These are phyloP conservation scores for Spathaspora arborariae DNA, from an alignment of 805 yeast species.

Conservation along the genomic window DNA sequence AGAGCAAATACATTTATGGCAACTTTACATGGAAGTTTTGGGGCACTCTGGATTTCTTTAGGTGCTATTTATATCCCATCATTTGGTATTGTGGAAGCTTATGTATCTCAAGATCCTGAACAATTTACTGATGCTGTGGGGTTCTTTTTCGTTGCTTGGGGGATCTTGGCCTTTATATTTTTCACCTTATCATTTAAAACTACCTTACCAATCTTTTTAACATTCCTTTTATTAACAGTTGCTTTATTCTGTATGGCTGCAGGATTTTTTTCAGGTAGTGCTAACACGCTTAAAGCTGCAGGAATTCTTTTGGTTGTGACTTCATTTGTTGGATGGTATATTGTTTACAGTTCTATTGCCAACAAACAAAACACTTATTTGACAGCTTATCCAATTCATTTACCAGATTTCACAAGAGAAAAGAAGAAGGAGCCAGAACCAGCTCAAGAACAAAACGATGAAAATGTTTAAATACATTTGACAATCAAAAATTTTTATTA, in stretches of 20 bases:
- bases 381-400: constrained; percentile 48
- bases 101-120: constrained; percentile 27
- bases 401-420: constrained; percentile 57
- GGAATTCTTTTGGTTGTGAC: constrained; percentile 58
- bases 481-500: not conserved
- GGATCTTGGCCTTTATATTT: constrained; percentile 53
- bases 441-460: too few relatives aligned
- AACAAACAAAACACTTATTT: constrained; percentile 57
- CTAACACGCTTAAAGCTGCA: constrained; percentile 48
- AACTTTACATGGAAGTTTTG: constrained; percentile 53
- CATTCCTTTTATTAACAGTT: constrained; percentile 48
- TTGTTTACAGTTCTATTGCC: constrained; percentile 59
- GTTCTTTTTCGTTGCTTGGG: constrained; percentile 58
- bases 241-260: constrained; percentile 52
- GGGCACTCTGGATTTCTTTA: constrained; percentile 67
- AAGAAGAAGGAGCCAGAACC: not conserved
- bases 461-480: not conserved
- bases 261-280: constrained; percentile 44
- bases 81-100: constrained; percentile 58
- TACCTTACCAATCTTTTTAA: constrained; percentile 54
- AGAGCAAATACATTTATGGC: constrained; percentile 65
- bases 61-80: constrained; percentile 55
- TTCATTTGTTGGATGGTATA: constrained; percentile 55
- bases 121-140: constrained; percentile 52
- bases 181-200: constrained; percentile 54